Evolutionary conservation across 306 rosid genomes (phyloP), one percentile per base, ranked within the genome.

Genomic region (Ormosia emarginata): DNA sequence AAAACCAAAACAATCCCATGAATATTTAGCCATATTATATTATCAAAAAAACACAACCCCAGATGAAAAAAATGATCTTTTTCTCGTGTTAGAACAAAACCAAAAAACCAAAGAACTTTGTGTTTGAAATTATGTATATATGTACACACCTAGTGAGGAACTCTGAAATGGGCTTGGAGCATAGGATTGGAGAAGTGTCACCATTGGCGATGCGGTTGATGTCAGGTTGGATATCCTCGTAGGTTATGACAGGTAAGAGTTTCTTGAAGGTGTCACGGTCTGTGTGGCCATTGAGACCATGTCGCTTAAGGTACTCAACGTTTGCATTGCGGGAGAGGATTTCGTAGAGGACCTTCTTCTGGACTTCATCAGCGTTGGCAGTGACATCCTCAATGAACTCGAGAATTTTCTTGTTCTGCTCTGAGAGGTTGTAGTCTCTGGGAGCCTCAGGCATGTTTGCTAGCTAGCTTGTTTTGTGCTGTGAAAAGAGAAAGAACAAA

Each of bases 401-500:
- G 2, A 95, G 96, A 59, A 63, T 79, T 77, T 87, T 87, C 77
- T 81, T 83, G 91, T 95, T 93, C 73, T 87, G 87, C 34, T 92
- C 97, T 14, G 14, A 52, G 1, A 94, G 96, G 75, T 88, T 85
- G 86, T 88, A 81, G 80, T 53, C 73, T 43, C 81, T 89, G 4
- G 97, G 99, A 13, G 96, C 99, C 75, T 93, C 98, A 89, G 99
- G 99, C 99, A 95, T 95, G 92, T 90, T 86, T 12, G 17, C 55
- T 49, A 49, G 44, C 18, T 32, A 3, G 37, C 13, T 57, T 2
- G 74, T 10, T 43, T 14, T 47, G 33, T 2, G 34, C 29, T 4
- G 41, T 40, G 55, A 44, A 15, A 39, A 66, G 32, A 29, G 5
- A 30, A 44, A 14, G 2, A 14, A n/a, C 4, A 69, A 61, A 85